phyloP scores from a whole-genome alignment of 208 protist genomes.

The Vickermania ingenoplastis region DNA sequence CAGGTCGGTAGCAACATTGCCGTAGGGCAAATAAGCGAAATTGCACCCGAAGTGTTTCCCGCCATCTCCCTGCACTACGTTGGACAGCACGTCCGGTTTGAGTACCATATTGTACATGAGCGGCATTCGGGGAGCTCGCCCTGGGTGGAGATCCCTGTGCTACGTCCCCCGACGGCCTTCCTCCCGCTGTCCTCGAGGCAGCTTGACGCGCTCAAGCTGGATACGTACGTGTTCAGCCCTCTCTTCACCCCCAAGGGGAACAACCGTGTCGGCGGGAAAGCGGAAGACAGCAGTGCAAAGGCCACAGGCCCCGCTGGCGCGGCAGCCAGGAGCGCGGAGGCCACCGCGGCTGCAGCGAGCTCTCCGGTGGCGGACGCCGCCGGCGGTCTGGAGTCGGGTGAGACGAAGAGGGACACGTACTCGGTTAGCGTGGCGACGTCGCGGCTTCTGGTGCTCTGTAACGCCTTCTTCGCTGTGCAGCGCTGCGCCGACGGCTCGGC shows the following conservation, averaged over 20 bases:
- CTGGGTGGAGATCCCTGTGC: constrained; percentile 57
- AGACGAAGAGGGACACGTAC: constrained; percentile 23
- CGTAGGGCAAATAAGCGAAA: constrained; percentile 80
- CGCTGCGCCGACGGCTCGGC: constrained; percentile 33
- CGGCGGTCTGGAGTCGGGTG: constrained; percentile 5
- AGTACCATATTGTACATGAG: constrained; percentile 70
- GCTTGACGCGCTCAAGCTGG: constrained; percentile 39
- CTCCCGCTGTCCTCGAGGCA: constrained; percentile 33
- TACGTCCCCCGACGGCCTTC: constrained; percentile 53
- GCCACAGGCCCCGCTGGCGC: not conserved
- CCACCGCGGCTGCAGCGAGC: not conserved
- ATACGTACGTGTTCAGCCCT: constrained; percentile 73
- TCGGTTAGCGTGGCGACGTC: constrained; percentile 37
- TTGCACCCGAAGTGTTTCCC: constrained; percentile 83
- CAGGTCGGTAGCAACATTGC: constrained; percentile 73
- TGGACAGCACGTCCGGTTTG: constrained; percentile 88
- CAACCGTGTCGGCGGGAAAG: not conserved
- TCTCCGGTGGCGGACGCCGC: not conserved
- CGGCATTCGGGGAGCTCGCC: constrained; percentile 29
- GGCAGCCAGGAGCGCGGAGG: not conserved
- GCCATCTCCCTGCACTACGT: constrained; percentile 88
- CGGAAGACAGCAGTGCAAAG: not conserved
- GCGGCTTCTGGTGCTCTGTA: constrained; percentile 49
- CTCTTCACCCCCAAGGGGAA: constrained; percentile 18
- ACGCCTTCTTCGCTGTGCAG: constrained; percentile 61